Percentiles rank a stretch among this genome's conserved stretches.
These are phyloP conservation scores for Sporothrix mexicana DNA, from an alignment of 2,329 filamentous ascomycete species.

Conservation along the genomic window DNA sequence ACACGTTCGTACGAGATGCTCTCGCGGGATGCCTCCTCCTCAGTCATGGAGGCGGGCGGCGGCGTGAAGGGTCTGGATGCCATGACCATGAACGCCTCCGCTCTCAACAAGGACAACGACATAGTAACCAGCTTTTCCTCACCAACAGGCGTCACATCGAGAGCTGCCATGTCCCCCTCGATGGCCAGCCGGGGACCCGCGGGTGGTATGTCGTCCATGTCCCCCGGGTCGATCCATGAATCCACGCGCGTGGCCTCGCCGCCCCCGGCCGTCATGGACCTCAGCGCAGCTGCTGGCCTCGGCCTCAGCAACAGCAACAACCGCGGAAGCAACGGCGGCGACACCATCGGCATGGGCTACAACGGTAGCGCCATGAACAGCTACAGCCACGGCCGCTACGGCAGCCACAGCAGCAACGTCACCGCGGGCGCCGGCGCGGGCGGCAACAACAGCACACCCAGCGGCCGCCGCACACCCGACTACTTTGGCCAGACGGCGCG, in stretches of 20 bases:
- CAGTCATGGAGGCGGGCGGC: conserved; percentile 37
- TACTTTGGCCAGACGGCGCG: conserved; percentile 61
- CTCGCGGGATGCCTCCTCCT: conserved; percentile 53
- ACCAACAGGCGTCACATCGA: conserved; percentile 30
- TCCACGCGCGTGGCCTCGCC: conserved; percentile 16
- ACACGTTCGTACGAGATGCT: conserved; percentile 83
- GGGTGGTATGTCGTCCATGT: background rate
- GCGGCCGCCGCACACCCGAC: conserved; percentile 58
- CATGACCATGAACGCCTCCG: conserved; percentile 14
- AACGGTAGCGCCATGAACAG: background rate
- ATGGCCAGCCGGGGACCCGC: background rate
- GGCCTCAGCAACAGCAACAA: conserved; percentile 19
- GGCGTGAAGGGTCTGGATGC: background rate
- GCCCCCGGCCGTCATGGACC: conserved; percentile 24
- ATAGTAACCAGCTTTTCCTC: conserved; percentile 52
- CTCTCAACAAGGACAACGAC: conserved; percentile 41
- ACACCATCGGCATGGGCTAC: conserved; percentile 2
- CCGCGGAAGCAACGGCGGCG: conserved; percentile 15
- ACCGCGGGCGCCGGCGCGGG: background rate
- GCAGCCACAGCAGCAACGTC: conserved; percentile 29
- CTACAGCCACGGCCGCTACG: conserved; percentile 27
- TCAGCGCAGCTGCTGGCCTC: conserved; percentile 24
- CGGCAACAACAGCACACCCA: conserved; percentile 38
- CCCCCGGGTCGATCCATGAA: conserved; percentile 22
- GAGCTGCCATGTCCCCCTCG: conserved; percentile 17